Evolutionary conservation across 1,139 yeast genomes (phyloP), one percentile per base, ranked within the genome.

Genomic region (Pichia sp.): DNA sequence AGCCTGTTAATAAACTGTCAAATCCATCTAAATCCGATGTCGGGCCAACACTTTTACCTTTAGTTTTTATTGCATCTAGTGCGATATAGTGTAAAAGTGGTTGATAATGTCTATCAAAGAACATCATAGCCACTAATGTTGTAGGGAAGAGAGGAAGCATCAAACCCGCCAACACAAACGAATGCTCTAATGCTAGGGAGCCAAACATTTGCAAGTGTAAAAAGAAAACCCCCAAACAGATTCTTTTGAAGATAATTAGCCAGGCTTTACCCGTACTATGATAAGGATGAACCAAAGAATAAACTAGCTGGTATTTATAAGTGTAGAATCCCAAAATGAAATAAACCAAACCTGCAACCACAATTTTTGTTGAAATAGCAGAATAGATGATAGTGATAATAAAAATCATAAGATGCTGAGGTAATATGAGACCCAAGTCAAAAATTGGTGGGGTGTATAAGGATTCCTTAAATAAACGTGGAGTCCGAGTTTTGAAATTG

Each of bases 261-360:
- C 85, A 80, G 5, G 79, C 79, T 53, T 77, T 79, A 1, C 85
- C 86, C 0, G 85, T 79, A 6, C 84, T 78, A 60, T 80, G 85
- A 27, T 80, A 82, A 1, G 84, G 81, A 56, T 80, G 86, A 8
- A 79, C 81, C 68, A 81, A 77, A 2, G 82, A 76, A 55, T 79
- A 80, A 35, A 79, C 68, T 40, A 80, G 64, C 58, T 80, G 85
- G 57, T 80, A 80, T 58, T 80, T 80, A 61, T 76, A 79, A 10
- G 79, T 82, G 58, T 76, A 77, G 55, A 72, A 79, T 0, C 86
- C 86, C 45, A 80, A 59, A 7, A 76, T 59, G 55, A 79, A 80
- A 55, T 79, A 79, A n/a, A 75, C 68, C 45, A 79, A 63, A 0
- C 85, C 85, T 34, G 82, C 76, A n/a, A 79, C 69, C 45, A 80